Evolutionary conservation across 2,329 filamentous ascomycete genomes (phyloP), one percentile per base, ranked within the genome.

Genomic region (Thielaviopsis ethacetica): DNA sequence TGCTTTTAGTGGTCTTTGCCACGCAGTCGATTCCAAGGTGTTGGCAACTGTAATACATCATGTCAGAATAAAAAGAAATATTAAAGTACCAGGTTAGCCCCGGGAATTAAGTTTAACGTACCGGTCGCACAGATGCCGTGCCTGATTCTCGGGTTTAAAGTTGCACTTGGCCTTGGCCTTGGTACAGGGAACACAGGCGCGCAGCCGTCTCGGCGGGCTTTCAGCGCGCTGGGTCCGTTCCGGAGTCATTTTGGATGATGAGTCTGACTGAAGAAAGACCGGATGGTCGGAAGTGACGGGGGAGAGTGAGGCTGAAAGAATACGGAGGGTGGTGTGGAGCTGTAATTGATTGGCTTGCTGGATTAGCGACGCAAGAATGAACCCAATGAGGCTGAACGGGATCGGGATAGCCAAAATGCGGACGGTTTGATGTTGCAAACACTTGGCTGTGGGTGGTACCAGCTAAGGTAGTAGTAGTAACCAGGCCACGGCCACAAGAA

Each of bases 1-100:
- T 54, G 19, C 65, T 63, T 50, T 61, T 66, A 2, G 65, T 66
- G 5, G 65, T 63, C 62, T 69, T 70, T 2, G 65, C 64, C 3
- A 58, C 52, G 57, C 70, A 71, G 4, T 65, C 63, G 3, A 66
- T 66, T 2, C 63, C 64, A 38, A 68, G 57, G 54, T 64, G 61
- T 30, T 68, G 62, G 50, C 68, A 71, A 55, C 65, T 65, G 15
- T 15, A 61, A 41, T 62, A 24, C 15, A 34, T 2, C 15, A 44
- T 44, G 38, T 44, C 38, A 44, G 38, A n/a, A 44, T 2, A 5
- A 44, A n/a, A 44, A 13, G 38, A 44, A 44, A n/a, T n/a, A 34
- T 34, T 6, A 34, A 34, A 34, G 10, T 44, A 44, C 38, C 38
- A 44, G 38, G 38, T 44, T 44, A 10, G 38, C 38, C 38, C 38